A percentile compares a stretch with the other conserved stretches of the same genome.
Evolutionary conservation across 306 rosid species (phyloP).

Genomic region (Calophaca sinica): DNA sequence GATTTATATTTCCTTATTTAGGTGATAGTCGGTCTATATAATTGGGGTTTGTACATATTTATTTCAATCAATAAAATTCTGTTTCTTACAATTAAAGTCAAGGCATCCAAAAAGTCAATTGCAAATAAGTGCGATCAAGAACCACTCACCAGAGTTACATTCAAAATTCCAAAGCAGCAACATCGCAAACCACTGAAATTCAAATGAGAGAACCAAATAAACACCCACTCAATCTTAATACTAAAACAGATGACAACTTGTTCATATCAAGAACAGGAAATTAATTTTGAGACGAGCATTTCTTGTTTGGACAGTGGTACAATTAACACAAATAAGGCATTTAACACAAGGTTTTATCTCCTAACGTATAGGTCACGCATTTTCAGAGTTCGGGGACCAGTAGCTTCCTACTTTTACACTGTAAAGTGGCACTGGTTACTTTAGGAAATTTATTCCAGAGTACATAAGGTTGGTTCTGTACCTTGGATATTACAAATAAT

Average conservation of each 20-base stretch:
- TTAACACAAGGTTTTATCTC: slow-evolving; percentile 17
- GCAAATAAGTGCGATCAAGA: slow-evolving; percentile 29
- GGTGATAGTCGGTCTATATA: too few relatives aligned
- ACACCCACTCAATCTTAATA: slow-evolving; percentile 8
- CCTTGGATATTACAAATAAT: slow-evolving; percentile 8
- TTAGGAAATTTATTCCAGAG: background rate
- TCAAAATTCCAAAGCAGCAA: slow-evolving; percentile 75
- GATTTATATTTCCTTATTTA: too few relatives aligned
- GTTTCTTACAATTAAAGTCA: too few relatives aligned
- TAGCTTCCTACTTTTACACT: background rate
- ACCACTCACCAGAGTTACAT: slow-evolving; percentile 69
- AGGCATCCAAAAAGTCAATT: slow-evolving; percentile 2
- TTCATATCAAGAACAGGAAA: background rate
- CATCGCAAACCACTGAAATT: slow-evolving; percentile 79
- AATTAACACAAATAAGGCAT: slow-evolving; percentile 12
- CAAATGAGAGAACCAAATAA: slow-evolving; percentile 49
- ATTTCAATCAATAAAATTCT: too few relatives aligned
- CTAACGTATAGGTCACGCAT: background rate
- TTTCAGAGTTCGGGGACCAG: background rate
- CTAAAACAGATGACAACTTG: slow-evolving; percentile 25
- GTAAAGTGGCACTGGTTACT: slow-evolving; percentile 3
- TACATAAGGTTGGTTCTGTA: slow-evolving; percentile 2
- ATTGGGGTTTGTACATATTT: too few relatives aligned
- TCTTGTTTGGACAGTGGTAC: background rate
- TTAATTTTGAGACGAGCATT: slow-evolving; percentile 24